Percentiles rank a stretch among this genome's conserved stretches.
Conservation (phyloP, 176 grass and related monocot genomes). For the Oryza longistaminata region DNA sequence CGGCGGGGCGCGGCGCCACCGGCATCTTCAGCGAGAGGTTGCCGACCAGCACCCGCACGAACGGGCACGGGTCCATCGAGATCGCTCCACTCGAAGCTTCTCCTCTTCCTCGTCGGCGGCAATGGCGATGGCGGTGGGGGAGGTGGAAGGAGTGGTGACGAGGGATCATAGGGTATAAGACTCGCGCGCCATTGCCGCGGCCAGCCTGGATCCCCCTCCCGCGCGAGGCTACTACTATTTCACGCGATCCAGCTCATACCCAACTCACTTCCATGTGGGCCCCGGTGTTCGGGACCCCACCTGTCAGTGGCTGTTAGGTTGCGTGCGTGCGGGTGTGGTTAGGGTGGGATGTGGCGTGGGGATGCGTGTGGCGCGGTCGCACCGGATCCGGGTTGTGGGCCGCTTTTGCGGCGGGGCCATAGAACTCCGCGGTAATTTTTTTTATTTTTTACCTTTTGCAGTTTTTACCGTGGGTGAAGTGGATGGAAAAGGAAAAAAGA, state of each 20-base stretch:
- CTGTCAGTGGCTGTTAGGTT: background rate
- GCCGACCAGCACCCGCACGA: slow-evolving; percentile 87
- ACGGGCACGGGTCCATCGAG: slow-evolving; percentile 91
- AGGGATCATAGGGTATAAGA: slow-evolving; percentile 47
- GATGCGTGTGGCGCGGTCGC: slow-evolving; percentile 18
- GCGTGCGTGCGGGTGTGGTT: rapidly evolving
- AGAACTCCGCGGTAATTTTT: too few species aligned
- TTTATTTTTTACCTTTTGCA: background rate
- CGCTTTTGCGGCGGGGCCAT: background rate
- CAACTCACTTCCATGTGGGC: background rate
- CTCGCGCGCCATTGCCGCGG: background rate
- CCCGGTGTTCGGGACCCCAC: background rate
- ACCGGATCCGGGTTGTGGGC: slow-evolving; percentile 25
- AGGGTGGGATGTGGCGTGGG: background rate
- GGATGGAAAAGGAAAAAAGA: background rate
- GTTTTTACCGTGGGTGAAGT: background rate
- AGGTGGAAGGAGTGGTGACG: slow-evolving; percentile 35
- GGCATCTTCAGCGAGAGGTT: slow-evolving; percentile 82
- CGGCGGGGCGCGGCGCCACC: slow-evolving; percentile 29
- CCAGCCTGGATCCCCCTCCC: slow-evolving; percentile 42
- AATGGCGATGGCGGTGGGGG: background rate
- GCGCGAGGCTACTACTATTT: background rate
- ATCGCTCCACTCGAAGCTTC: too few species aligned
- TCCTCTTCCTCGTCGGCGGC: background rate
- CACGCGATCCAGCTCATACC: background rate